A percentile compares a stretch with the other conserved stretches of the same genome.
Evolutionary conservation across 305 asterid species (phyloP).

Genomic region (Plantago coronopus): DNA sequence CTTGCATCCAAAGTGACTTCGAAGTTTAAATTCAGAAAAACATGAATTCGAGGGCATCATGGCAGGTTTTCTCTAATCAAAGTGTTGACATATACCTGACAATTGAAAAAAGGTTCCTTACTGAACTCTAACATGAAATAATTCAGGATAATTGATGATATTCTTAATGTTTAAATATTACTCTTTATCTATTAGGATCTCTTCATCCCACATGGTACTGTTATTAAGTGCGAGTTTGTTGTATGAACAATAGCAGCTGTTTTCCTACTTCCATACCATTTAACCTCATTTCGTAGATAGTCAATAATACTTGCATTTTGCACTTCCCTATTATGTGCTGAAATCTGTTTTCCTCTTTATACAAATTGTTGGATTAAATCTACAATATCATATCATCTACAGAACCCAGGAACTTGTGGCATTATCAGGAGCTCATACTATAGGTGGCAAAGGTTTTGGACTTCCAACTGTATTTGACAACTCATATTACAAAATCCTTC

Average conservation of each 20-base stretch:
- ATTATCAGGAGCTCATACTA: constrained; percentile 86
- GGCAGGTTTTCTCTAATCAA: no score
- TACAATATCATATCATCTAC: constrained; percentile 21
- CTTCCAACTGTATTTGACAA: constrained; percentile 70
- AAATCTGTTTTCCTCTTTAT: neutral
- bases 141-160: neutral
- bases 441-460: constrained; percentile 93
- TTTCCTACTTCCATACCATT: neutral
- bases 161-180: no score
- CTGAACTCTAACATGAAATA: neutral
- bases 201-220: no score
- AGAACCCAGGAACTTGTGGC: constrained; percentile 89
- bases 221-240: no score
- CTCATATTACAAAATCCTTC: constrained; percentile 76
- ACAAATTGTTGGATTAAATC: constrained; percentile 11
- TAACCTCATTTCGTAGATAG: neutral
- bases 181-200: no score
- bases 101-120: no score
- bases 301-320: neutral
- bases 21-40: no score
- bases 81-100: no score
- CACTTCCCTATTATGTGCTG: neutral
- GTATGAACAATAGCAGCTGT: neutral
- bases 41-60: no score
- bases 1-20: no score